phyloP scores from a whole-genome alignment of 257 asterid species.

The Craterostigma plantagineum region DNA sequence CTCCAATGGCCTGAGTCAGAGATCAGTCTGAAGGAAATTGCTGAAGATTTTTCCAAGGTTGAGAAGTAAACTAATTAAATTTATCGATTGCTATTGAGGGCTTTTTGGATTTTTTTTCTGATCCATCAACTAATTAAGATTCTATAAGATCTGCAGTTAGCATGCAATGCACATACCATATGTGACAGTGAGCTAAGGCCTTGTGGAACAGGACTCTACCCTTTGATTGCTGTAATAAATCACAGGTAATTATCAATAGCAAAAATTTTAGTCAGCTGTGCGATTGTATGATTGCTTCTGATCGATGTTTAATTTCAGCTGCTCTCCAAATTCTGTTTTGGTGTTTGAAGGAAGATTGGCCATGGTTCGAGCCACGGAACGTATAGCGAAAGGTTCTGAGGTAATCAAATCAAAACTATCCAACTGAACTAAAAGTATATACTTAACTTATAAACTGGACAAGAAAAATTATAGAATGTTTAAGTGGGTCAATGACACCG shows the following conservation, averaged over 20 bases:
- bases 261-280: neutral
- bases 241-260: slow-evolving; percentile 44
- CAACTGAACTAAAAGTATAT: too few relatives aligned
- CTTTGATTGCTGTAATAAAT: slow-evolving; percentile 72
- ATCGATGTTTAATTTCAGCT: slow-evolving; percentile 32
- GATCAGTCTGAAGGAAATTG: slow-evolving; percentile 66
- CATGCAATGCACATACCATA: slow-evolving; percentile 96
- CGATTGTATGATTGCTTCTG: slow-evolving; percentile 5
- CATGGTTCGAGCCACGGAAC: slow-evolving; percentile 59
- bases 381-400: slow-evolving; percentile 73
- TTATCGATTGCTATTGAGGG: too few relatives aligned
- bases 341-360: slow-evolving; percentile 71
- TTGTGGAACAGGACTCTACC: slow-evolving; percentile 80
- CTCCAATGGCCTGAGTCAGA: slow-evolving; percentile 58
- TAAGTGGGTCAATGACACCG: too few relatives aligned
- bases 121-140: too few relatives aligned
- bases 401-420: too few relatives aligned
- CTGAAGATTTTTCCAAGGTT: slow-evolving; percentile 75
- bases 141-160: slow-evolving; percentile 32
- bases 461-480: too few relatives aligned
- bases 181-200: slow-evolving; percentile 88
- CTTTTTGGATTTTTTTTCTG: too few relatives aligned
- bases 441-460: too few relatives aligned
- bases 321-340: slow-evolving; percentile 74
- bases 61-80: too few relatives aligned